Conservation (phyloP, 75 land plant species). For the Cunninghamia lanceolata region DNA sequence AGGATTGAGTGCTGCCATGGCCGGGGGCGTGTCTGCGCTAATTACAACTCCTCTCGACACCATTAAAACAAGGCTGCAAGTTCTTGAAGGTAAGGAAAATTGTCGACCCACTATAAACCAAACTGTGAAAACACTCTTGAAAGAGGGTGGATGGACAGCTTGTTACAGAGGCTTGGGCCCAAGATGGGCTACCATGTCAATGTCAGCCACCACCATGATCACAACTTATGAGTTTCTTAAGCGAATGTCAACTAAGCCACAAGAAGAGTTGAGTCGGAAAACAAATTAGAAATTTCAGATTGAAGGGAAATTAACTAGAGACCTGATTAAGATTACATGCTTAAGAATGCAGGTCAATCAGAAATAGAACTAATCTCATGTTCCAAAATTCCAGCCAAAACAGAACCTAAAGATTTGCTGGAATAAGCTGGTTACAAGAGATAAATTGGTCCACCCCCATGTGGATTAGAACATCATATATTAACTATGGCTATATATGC, state of each 20-base stretch:
- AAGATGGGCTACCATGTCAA: slow-evolving; percentile 79
- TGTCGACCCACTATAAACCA: slow-evolving; percentile 48
- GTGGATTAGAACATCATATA: background rate
- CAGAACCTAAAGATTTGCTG: background rate
- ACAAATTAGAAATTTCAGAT: background rate
- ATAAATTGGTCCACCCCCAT: background rate
- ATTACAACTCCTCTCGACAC: slow-evolving; percentile 95
- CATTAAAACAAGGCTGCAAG: slow-evolving; percentile 90
- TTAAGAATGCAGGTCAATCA: slow-evolving; percentile 1
- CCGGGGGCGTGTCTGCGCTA: slow-evolving; percentile 85
- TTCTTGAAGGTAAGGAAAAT: slow-evolving; percentile 61
- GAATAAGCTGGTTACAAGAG: background rate
- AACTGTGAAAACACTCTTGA: slow-evolving; percentile 60
- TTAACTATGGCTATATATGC: background rate
- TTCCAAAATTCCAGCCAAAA: background rate
- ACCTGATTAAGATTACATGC: background rate
- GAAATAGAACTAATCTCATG: background rate
- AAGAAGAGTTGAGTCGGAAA: slow-evolving; percentile 1
- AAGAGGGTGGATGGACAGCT: slow-evolving; percentile 87
- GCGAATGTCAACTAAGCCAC: slow-evolving; percentile 61
- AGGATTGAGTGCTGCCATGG: slow-evolving; percentile 80
- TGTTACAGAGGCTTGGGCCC: slow-evolving; percentile 92
- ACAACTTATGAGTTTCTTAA: slow-evolving; percentile 88
- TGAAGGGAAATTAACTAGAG: background rate
- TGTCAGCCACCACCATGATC: slow-evolving; percentile 86